Evolutionary conservation across 176 grass and related monocot genomes (phyloP).

Genomic region (Cymbopogon citratus): DNA sequence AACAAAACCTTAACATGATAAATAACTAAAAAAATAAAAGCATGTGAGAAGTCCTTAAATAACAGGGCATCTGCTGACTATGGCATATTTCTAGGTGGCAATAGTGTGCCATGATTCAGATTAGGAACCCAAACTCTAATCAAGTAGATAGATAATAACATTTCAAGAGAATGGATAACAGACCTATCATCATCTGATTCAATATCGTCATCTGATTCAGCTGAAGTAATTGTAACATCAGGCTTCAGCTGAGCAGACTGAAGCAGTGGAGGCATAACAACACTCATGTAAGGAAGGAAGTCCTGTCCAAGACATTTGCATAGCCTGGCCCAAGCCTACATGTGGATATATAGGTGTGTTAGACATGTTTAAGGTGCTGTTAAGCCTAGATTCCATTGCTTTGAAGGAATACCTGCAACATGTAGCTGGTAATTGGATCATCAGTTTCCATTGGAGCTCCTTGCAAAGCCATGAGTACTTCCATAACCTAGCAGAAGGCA

Average conservation of each 20-base stretch:
- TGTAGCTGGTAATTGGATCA: slow-evolving; percentile 97
- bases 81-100: background rate
- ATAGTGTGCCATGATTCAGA: background rate
- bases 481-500: slow-evolving; percentile 70
- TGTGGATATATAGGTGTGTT: slow-evolving; percentile 1
- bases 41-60: background rate
- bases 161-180: slow-evolving; percentile 11
- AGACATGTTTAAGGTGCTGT: background rate
- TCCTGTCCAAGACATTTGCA: slow-evolving; percentile 99
- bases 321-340: slow-evolving; percentile 91
- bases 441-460: slow-evolving; percentile 93
- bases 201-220: slow-evolving; percentile 94
- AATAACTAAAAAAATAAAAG: background rate
- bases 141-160: slow-evolving; percentile 6
- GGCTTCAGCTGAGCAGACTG: slow-evolving; percentile 98
- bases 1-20: background rate
- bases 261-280: slow-evolving; percentile 98
- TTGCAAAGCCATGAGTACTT: slow-evolving; percentile 97
- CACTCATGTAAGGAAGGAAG: slow-evolving; percentile 98
- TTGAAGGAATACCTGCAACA: slow-evolving; percentile 74
- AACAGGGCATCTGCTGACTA: background rate
- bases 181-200: slow-evolving; percentile 95
- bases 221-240: slow-evolving; percentile 94
- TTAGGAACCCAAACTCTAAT: background rate
- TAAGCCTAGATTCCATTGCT: slow-evolving; percentile 14